These are phyloP conservation scores for Peronospora belbahrii DNA, from an alignment of 352 stramenopile genomes.

Conservation along the genomic window DNA sequence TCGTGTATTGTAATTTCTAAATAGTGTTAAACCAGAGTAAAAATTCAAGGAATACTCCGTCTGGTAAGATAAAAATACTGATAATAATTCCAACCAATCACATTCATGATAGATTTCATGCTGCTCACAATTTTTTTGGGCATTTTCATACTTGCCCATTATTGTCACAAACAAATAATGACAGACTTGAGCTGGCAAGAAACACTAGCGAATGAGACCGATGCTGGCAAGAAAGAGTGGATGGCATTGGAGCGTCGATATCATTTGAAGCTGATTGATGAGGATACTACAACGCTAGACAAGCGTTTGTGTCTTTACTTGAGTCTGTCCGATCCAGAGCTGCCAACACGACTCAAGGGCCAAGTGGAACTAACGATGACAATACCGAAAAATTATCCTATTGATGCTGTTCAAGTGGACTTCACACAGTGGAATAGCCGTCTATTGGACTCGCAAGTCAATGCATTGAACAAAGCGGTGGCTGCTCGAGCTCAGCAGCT, in stretches of 20 bases:
- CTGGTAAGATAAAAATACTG: slow-evolving; percentile 2
- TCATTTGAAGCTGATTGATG: slow-evolving; percentile 27
- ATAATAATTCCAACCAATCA: slow-evolving; percentile 2
- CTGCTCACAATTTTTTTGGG: too few species aligned
- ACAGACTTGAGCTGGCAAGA: slow-evolving; percentile 20
- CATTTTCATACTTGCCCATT: slow-evolving; percentile 9
- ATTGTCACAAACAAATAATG: slow-evolving; percentile 3
- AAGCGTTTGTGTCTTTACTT: slow-evolving; percentile 38
- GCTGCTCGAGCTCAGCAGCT: slow-evolving; percentile 30
- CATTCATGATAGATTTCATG: too few species aligned
- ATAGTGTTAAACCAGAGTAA: neutral
- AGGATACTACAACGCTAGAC: slow-evolving; percentile 11
- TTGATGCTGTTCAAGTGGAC: slow-evolving; percentile 36
- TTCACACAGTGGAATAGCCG: slow-evolving; percentile 44
- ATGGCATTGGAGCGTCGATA: slow-evolving; percentile 61
- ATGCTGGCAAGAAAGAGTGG: slow-evolving; percentile 47
- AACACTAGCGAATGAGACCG: slow-evolving; percentile 22
- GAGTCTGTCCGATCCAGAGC: slow-evolving; percentile 53
- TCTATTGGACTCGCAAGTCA: slow-evolving; percentile 31
- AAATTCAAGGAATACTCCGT: slow-evolving; percentile 12
- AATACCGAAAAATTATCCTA: slow-evolving; percentile 48
- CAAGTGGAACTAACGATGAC: slow-evolving; percentile 48
- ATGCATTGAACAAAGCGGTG: slow-evolving; percentile 30
- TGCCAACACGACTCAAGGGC: slow-evolving; percentile 42
- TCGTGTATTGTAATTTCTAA: too few species aligned